phyloP scores from a whole-genome alignment of 2,329 filamentous ascomycete species.

The Xylariaceae sp. region DNA sequence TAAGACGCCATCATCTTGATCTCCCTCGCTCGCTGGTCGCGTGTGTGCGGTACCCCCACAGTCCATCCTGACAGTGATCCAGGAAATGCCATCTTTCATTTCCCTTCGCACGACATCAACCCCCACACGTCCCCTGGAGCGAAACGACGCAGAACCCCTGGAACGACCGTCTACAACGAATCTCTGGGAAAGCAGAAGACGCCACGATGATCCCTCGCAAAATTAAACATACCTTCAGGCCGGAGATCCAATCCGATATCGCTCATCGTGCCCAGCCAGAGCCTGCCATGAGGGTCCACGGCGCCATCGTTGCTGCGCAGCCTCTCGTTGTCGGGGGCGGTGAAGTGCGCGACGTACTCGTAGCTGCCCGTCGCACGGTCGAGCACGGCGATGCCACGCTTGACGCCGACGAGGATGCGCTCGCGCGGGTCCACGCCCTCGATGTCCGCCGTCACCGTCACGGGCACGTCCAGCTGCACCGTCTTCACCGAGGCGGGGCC shows the following conservation, averaged over 20 bases:
- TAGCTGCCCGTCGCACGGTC: conserved; percentile 55
- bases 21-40: neutral
- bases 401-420: conserved; percentile 71
- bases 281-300: conserved; percentile 71
- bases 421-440: conserved; percentile 55
- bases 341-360: conserved; percentile 49
- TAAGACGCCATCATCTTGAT: neutral
- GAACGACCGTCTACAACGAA: neutral
- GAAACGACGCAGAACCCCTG: neutral
- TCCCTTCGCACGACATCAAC: too few relatives aligned
- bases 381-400: conserved; percentile 75
- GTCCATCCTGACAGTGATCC: too few relatives aligned
- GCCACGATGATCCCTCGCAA: conserved; percentile 11
- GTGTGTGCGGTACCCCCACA: too few relatives aligned
- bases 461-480: conserved; percentile 48
- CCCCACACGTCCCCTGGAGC: too few relatives aligned
- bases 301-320: conserved; percentile 76
- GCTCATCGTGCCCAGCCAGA: conserved; percentile 85
- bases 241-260: conserved; percentile 58
- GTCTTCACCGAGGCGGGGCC: conserved; percentile 61
- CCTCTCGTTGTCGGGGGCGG: conserved; percentile 42
- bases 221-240: conserved; percentile 45
- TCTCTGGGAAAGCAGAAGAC: neutral
- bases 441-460: conserved; percentile 74
- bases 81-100: too few relatives aligned